Conservation (phyloP, 75 land plant genomes). For the Picea glauca region DNA sequence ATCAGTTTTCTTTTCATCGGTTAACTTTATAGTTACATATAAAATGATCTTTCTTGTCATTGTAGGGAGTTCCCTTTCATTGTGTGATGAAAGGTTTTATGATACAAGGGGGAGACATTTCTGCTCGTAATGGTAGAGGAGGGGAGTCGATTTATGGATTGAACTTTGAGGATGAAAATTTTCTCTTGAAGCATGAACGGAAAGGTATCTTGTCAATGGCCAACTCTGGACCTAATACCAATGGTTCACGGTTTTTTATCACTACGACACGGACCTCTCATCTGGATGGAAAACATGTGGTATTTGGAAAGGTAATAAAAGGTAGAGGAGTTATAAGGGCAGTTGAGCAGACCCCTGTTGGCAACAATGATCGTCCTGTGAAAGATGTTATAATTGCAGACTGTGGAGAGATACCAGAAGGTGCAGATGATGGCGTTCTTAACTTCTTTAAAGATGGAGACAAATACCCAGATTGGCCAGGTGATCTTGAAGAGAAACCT, state of each 20-base stretch:
- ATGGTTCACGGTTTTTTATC: slow-evolving; percentile 50
- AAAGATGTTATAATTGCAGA: slow-evolving; percentile 30
- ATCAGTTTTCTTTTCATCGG: background rate
- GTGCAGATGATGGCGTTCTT: slow-evolving; percentile 38
- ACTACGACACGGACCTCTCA: slow-evolving; percentile 37
- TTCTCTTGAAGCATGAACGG: slow-evolving; percentile 37
- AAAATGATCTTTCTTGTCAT: background rate
- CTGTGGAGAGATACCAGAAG: slow-evolving; percentile 44
- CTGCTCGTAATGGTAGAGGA: slow-evolving; percentile 30
- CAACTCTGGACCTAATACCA: slow-evolving; percentile 43
- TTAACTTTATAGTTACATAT: background rate
- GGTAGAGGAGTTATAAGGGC: slow-evolving; percentile 44
- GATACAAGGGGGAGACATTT: slow-evolving; percentile 50
- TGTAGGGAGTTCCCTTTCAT: slow-evolving; percentile 36
- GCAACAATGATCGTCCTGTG: slow-evolving; percentile 25
- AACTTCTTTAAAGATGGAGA: slow-evolving; percentile 47
- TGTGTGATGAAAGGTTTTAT: slow-evolving; percentile 41
- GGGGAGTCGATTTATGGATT: slow-evolving; percentile 47
- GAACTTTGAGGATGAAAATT: slow-evolving; percentile 47
- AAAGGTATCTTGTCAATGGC: slow-evolving; percentile 51
- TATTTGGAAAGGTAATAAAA: slow-evolving; percentile 47
- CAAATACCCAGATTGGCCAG: slow-evolving; percentile 44
- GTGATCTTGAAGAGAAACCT: slow-evolving; percentile 35
- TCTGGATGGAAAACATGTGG: slow-evolving; percentile 50
- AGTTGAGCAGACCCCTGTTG: slow-evolving; percentile 29